Base-by-base conservation (phyloP, 768 basidiomycete genomes). In the Trametes cinnabarina region DNA sequence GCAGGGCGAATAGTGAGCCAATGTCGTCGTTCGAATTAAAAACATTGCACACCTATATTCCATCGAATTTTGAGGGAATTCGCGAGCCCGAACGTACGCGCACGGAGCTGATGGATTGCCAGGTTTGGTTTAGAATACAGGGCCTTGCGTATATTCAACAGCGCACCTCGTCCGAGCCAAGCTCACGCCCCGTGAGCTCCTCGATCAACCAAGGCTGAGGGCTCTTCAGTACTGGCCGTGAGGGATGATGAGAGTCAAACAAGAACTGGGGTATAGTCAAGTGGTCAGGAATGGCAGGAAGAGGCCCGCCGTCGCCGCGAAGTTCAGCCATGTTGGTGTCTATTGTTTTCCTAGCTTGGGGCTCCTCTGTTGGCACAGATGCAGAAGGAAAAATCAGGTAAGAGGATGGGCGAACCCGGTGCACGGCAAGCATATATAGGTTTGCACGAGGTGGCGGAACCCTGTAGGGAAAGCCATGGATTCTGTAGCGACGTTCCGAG, bases 261-360 rank as follows among this genome's bases (percentile, higher is more conserved):
- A 82, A 69, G 65, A 83, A 83, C 66, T 85, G 82, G 3, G 80
- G 76, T 40, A 83, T 66, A 7, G 82, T 80, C 52, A 83, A 66
- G 66, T 82, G 69, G 64, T 82, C 80, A 3, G 82, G 82, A 53
- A 82, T 66, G 47, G 72, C 34, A 46, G 61, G 77, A 12, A 78
- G 64, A 2, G 66, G 68, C 3, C 58, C 66, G 26, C 55, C 55
- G 25, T 64, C 60, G 1, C 65, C 63, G 30, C 55, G 55, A 14
- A 70, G 52, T 46, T 70, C 66, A 17, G 64, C 22, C 65, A 69
- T 67, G n/a, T 46, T 26, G 19, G 19, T 19, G 28, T 32, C 30
- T 7, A 32, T 12, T 12, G 30, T n/a, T n/a, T n/a, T n/a, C n/a
- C n/a, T n/a, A n/a, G n/a, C 30, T 7, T 6, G 30, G 30, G 6